Conservation (phyloP, 768 basidiomycete species). For the Trametes cingulata region DNA sequence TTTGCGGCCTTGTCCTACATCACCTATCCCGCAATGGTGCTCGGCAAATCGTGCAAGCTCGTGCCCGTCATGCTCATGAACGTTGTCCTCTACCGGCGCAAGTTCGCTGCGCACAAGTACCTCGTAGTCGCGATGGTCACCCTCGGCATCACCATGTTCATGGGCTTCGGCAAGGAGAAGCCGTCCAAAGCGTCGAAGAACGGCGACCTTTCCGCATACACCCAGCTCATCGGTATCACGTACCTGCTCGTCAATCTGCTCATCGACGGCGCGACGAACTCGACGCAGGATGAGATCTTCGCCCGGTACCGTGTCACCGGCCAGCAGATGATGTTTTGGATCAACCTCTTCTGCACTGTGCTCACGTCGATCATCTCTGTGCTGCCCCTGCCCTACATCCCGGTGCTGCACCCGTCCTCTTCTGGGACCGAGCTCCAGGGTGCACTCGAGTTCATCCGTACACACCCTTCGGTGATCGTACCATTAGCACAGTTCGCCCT, state of each 20-base stretch:
- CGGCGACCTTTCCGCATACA: constrained; percentile 45
- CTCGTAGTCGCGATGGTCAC: constrained; percentile 94
- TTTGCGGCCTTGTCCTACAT: constrained; percentile 95
- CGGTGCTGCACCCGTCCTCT: constrained; percentile 73
- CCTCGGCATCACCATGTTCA: constrained; percentile 88
- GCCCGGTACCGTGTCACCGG: constrained; percentile 71
- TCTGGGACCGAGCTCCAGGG: constrained; percentile 64
- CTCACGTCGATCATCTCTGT: constrained; percentile 68
- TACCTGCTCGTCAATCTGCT: constrained; percentile 85
- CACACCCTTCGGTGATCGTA: constrained; percentile 71
- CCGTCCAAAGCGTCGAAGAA: constrained; percentile 34
- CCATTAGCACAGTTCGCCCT: constrained; percentile 85
- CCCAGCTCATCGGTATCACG: constrained; percentile 67
- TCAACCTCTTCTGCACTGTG: constrained; percentile 84
- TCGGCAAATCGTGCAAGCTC: constrained; percentile 98
- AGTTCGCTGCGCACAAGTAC: constrained; percentile 94
- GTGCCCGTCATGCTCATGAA: constrained; percentile 99
- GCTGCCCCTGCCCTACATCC: constrained; percentile 78
- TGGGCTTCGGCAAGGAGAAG: constrained; percentile 77
- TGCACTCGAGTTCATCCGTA: constrained; percentile 71
- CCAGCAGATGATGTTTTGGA: constrained; percentile 99
- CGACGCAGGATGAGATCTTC: constrained; percentile 97
- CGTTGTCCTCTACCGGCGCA: constrained; percentile 88
- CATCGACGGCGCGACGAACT: constrained; percentile 92
- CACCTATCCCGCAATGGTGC: constrained; percentile 98